Percentiles rank a stretch among this genome's conserved stretches.
Evolutionary conservation across 83 land plant species (phyloP).

Genomic region (Picea abies): DNA sequence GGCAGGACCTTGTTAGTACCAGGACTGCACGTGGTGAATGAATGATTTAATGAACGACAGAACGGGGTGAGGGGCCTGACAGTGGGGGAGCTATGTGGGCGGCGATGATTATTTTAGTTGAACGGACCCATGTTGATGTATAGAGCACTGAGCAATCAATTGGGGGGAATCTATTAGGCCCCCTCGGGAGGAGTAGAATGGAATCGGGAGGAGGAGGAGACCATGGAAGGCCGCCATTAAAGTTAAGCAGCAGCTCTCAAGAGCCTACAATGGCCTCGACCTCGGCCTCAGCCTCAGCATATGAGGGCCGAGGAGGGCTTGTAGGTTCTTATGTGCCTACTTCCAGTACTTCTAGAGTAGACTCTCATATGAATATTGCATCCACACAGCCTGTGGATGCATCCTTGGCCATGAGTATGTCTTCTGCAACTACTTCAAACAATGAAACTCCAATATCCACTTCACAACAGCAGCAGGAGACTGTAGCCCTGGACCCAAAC

Average conservation of each 20-base stretch:
- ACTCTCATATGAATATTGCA: slow-evolving; percentile 11
- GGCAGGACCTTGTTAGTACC: no score
- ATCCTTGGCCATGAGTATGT: no score
- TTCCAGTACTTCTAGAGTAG: neutral
- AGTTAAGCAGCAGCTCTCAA: slow-evolving; percentile 7
- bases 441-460: slow-evolving; percentile 3
- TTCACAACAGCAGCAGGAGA: slow-evolving; percentile 5
- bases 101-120: neutral
- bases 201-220: slow-evolving; percentile 14
- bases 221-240: slow-evolving; percentile 5
- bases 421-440: slow-evolving; percentile 2
- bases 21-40: slow-evolving; percentile 10
- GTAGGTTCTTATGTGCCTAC: neutral
- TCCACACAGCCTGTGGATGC: slow-evolving; percentile 3
- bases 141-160: slow-evolving; percentile 17
- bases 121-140: slow-evolving; percentile 16
- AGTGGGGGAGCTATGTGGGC: slow-evolving; percentile 6
- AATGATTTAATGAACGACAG: neutral
- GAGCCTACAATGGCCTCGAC: neutral
- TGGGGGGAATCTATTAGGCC: slow-evolving; percentile 1
- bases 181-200: neutral
- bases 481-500: slow-evolving; percentile 9
- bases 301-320: slow-evolving; percentile 13
- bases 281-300: neutral
- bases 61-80: slow-evolving; percentile 1